Base-by-base conservation (phyloP, 768 basidiomycete species). In the Psilocybe azurescens region DNA sequence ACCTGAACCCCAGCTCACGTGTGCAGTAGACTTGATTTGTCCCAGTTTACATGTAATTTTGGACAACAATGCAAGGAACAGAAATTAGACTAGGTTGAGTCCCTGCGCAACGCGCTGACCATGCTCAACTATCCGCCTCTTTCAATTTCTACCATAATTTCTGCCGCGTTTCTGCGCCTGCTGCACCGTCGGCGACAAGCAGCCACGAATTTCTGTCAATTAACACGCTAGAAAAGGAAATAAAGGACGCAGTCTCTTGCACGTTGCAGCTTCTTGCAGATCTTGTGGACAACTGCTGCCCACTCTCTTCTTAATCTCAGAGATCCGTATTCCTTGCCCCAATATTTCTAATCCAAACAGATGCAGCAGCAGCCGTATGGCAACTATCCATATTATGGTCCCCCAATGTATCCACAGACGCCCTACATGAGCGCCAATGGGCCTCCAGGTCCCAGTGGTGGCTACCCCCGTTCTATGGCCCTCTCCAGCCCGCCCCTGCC, bases 351-450 rank as follows among this genome's bases (percentile, higher is more conserved):
- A 39, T 59, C 65, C 47, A 56, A 53, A 61, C 53, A 75, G 73
- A 74, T 76, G 51, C 75, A 78, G 69, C 70, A 73, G 71, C 77
- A 75, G 62, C 65, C 72, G 4, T 82, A 78, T 50, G 68, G 69
- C 48, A 77, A 67, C 49, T 85, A 83, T 71, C 71, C 77, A 28
- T 81, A 81, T 73, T 83, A 82, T 64, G 74, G 73, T 18, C 81
- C 83, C 50, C 78, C 79, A 10, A 71, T 75, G 28, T 82, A 84
- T 20, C 79, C 76, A 28, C 77, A 78, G 51, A 75, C 73, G 13
- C 71, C 79, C 28, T 75, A 77, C 62, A 73, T 73, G 66, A 73
- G 72, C 36, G 66, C 76, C 41, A 44, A 44, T 44, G 41, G 41
- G 6, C 41, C 41, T 39, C 66, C 64, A 24, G 65, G 65, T n/a